Conservation (phyloP, 2,329 filamentous ascomycete genomes). For the Fusarium sp. region DNA sequence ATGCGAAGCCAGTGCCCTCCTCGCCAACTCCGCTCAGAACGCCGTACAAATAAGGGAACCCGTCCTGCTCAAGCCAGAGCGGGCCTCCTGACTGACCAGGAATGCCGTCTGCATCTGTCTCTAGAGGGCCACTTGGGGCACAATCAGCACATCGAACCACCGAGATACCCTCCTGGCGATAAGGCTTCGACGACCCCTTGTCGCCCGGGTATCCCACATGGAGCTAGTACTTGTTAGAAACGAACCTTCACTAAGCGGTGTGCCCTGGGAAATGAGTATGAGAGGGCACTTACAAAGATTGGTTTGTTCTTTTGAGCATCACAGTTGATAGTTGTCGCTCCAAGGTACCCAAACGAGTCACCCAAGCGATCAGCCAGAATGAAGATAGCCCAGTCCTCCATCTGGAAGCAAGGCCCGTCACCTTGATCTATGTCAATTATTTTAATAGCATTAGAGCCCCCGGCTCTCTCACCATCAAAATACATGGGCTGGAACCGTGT, state of each 20-base stretch:
- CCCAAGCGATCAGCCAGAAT: conserved; percentile 16
- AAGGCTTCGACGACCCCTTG: neutral
- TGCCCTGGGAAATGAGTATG: neutral
- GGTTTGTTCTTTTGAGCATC: neutral
- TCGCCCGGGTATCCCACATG: conserved; percentile 11
- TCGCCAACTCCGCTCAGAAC: neutral
- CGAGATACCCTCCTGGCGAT: conserved; percentile 3
- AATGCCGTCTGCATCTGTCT: conserved; percentile 7
- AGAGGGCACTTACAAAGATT: neutral
- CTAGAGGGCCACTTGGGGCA: neutral
- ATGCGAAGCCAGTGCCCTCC: neutral
- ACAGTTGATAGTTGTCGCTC: neutral
- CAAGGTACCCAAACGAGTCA: conserved; percentile 9
- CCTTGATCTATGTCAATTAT: neutral
- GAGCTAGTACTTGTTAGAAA: neutral
- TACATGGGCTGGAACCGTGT: neutral
- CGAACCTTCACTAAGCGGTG: rapidly evolving
- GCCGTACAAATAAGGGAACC: conserved; percentile 4
- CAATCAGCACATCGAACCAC: neutral
- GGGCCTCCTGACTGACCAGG: conserved; percentile 19
- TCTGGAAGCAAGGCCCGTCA: neutral
- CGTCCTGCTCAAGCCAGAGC: neutral
- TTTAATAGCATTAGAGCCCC: neutral
- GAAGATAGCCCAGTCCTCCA: conserved; percentile 19
- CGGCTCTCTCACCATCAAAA: neutral